Evolutionary conservation across 140 eudicot genomes (phyloP).

Genomic region (Senecio squalidus): DNA sequence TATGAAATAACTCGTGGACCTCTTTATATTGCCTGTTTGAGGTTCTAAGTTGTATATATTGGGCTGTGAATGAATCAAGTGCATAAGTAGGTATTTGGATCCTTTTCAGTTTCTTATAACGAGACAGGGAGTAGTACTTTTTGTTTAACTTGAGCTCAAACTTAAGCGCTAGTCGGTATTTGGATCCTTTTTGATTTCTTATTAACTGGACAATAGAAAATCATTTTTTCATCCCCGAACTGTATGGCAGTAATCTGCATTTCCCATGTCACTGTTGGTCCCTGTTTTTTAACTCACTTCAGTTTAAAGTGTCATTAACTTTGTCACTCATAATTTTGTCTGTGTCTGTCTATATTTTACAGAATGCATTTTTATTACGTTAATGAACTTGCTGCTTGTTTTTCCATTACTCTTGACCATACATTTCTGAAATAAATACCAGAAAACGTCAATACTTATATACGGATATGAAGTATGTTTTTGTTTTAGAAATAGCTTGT

Average conservation of each 20-base stretch:
- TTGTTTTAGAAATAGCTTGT: background rate
- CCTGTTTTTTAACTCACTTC: too few relatives aligned
- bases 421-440: background rate
- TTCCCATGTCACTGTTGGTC: too few relatives aligned
- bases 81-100: background rate
- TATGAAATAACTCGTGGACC: background rate
- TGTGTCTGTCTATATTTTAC: background rate
- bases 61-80: background rate
- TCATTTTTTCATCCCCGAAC: too few relatives aligned
- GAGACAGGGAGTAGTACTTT: too few relatives aligned
- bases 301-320: too few relatives aligned
- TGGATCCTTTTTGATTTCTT: too few relatives aligned
- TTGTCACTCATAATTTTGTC: too few relatives aligned
- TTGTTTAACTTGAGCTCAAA: too few relatives aligned
- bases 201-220: too few relatives aligned
- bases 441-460: background rate
- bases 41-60: background rate
- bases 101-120: too few relatives aligned
- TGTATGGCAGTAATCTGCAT: too few relatives aligned
- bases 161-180: too few relatives aligned
- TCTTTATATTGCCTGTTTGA: background rate
- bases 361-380: background rate
- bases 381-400: slow-evolving; percentile 6
- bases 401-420: background rate
- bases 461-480: background rate